Conservation (phyloP, 1,284 basidiomycete genomes). For the Irpex lacteus region DNA sequence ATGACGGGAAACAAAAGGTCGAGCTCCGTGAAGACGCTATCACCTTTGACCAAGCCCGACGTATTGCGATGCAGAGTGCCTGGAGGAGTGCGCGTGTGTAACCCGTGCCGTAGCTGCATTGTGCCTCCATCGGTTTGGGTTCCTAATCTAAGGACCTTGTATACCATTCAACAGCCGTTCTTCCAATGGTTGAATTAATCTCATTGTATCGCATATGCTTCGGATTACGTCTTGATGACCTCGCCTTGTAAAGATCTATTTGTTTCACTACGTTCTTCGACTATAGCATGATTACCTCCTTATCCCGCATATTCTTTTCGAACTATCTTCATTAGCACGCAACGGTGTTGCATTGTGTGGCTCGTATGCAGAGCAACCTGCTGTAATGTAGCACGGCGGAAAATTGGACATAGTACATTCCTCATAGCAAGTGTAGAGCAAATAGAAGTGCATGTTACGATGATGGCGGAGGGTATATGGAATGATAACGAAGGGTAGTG, state of each 20-base stretch:
- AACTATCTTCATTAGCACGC: background rate
- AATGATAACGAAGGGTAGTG: background rate
- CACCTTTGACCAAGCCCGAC: slow-evolving; percentile 80
- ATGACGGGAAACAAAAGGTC: slow-evolving; percentile 65
- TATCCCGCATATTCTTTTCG: background rate
- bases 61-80: slow-evolving; percentile 73
- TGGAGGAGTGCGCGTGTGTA: slow-evolving; percentile 59
- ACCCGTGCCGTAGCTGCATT: slow-evolving; percentile 14
- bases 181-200: slow-evolving; percentile 2
- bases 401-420: background rate
- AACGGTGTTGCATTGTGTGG: background rate
- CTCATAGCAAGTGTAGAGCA: background rate
- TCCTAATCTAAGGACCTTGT: slow-evolving; percentile 9
- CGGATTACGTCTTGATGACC: slow-evolving; percentile 1
- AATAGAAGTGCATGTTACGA: background rate
- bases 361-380: background rate
- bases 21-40: slow-evolving; percentile 80
- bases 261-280: background rate
- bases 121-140: background rate
- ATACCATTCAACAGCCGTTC: slow-evolving; percentile 12
- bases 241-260: background rate
- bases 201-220: background rate
- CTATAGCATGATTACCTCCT: background rate
- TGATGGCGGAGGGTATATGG: background rate
- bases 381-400: background rate